phyloP scores from a whole-genome alignment of 345 rosid genomes.

The Viola odorata region DNA sequence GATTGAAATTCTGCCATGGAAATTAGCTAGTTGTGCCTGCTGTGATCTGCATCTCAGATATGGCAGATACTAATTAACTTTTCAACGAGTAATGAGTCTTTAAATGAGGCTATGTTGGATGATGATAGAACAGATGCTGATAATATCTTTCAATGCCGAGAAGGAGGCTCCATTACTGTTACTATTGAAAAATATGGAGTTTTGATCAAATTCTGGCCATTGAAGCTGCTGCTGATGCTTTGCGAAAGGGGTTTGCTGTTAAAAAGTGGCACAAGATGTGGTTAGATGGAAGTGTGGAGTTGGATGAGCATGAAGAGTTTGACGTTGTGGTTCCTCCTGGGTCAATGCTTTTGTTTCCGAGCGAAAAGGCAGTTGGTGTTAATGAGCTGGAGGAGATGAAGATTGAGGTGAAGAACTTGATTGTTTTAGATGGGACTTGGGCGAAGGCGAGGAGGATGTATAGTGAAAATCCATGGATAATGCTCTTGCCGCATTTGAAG shows the following conservation, averaged over 20 bases:
- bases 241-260: slow-evolving; percentile 61
- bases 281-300: slow-evolving; percentile 12
- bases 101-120: neutral
- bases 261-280: slow-evolving; percentile 31
- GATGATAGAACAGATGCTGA: neutral
- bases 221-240: slow-evolving; percentile 28
- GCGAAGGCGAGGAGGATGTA: slow-evolving; percentile 72
- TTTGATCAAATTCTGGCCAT: slow-evolving; percentile 44
- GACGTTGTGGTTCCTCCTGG: slow-evolving; percentile 51
- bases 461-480: slow-evolving; percentile 84
- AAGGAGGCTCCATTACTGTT: slow-evolving; percentile 23
- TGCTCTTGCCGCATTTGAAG: slow-evolving; percentile 66
- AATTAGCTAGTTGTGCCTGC: too few species aligned
- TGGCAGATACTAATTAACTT: too few species aligned
- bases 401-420: slow-evolving; percentile 51
- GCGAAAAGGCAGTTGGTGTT: slow-evolving; percentile 44
- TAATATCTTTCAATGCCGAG: neutral
- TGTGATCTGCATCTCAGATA: too few species aligned
- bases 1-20: too few species aligned
- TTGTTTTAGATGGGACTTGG: slow-evolving; percentile 90
- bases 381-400: slow-evolving; percentile 38
- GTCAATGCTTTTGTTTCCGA: slow-evolving; percentile 61
- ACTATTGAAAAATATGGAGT: slow-evolving; percentile 42
- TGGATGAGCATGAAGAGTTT: slow-evolving; percentile 51
- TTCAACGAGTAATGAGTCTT: too few species aligned